phyloP scores from a whole-genome alignment of 306 rosid genomes.

The Begonia peltatifolia region DNA sequence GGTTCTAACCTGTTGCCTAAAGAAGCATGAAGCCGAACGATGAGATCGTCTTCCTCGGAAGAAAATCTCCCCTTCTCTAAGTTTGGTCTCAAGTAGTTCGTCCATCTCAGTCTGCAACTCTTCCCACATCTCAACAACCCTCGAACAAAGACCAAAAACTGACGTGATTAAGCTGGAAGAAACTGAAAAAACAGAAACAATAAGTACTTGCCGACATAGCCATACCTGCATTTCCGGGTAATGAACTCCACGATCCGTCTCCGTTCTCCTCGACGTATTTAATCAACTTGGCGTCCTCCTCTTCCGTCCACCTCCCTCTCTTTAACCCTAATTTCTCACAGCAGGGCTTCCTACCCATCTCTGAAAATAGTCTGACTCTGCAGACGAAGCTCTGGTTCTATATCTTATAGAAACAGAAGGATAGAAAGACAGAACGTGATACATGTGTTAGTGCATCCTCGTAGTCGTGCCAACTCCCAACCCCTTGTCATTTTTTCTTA shows the following conservation, averaged over 20 bases:
- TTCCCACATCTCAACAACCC: conserved; percentile 59
- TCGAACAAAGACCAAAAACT: not conserved
- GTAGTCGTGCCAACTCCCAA: too few species aligned
- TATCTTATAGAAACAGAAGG: too few species aligned
- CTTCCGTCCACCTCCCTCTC: conserved; percentile 65
- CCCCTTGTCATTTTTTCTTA: too few species aligned
- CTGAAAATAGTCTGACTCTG: too few species aligned
- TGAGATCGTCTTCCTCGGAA: conserved; percentile 37
- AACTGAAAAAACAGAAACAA: not conserved
- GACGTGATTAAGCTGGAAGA: not conserved
- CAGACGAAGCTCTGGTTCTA: too few species aligned
- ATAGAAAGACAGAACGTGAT: too few species aligned
- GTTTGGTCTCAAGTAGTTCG: conserved; percentile 51
- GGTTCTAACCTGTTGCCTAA: conserved; percentile 35
- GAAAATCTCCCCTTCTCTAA: conserved; percentile 55
- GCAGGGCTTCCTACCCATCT: conserved; percentile 78
- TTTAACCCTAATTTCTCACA: conserved; percentile 66
- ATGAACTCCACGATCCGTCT: conserved; percentile 73
- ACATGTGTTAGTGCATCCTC: too few species aligned
- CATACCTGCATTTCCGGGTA: conserved; percentile 66
- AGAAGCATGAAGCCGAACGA: conserved; percentile 38
- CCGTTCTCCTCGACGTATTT: conserved; percentile 47
- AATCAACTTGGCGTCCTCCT: conserved; percentile 48
- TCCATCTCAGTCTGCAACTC: conserved; percentile 58
- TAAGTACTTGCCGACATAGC: not conserved